phyloP scores from a whole-genome alignment of 2,329 filamentous ascomycete genomes.

The Colletotrichum shisoi region DNA sequence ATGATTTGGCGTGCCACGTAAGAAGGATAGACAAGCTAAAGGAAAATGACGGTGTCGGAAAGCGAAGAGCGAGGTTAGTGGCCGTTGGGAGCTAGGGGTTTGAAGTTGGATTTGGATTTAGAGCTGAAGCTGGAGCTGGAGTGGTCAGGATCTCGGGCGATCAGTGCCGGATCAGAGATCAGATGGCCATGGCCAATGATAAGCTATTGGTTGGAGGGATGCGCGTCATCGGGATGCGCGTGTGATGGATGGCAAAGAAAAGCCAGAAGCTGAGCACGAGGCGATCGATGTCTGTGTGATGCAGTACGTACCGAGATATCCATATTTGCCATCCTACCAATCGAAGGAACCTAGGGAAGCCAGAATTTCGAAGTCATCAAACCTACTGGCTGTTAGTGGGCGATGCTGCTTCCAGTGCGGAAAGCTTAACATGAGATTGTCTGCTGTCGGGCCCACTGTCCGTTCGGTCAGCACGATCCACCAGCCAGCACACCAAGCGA shows the following conservation, averaged over 20 bases:
- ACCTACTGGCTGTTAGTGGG: conserved; percentile 24
- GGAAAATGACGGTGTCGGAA: not conserved
- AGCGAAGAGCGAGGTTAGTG: not conserved
- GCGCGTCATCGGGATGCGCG: conserved; percentile 26
- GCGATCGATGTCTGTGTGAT: conserved; percentile 2
- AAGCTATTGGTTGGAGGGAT: conserved; percentile 2
- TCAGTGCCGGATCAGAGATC: conserved; percentile 33
- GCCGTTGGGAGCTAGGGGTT: conserved; percentile 17
- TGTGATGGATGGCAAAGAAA: conserved; percentile 14
- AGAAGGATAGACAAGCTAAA: not conserved
- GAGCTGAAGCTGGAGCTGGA: no score
- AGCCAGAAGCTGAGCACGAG: not conserved
- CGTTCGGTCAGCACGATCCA: conserved; percentile 15
- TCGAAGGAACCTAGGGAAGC: no score
- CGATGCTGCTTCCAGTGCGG: conserved; percentile 1
- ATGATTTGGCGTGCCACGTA: conserved; percentile 10
- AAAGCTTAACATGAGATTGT: conserved; percentile 33
- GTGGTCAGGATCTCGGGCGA: conserved; percentile 19
- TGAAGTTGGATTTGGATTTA: not conserved
- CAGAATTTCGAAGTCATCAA: no score
- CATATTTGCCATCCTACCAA: no score
- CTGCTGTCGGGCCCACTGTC: conserved; percentile 6
- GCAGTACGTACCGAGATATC: no score
- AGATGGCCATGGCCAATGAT: conserved; percentile 28
- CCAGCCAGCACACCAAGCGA: not conserved